These are phyloP conservation scores for Lenzites betulinus DNA, from an alignment of 768 basidiomycete genomes.

Conservation along the genomic window DNA sequence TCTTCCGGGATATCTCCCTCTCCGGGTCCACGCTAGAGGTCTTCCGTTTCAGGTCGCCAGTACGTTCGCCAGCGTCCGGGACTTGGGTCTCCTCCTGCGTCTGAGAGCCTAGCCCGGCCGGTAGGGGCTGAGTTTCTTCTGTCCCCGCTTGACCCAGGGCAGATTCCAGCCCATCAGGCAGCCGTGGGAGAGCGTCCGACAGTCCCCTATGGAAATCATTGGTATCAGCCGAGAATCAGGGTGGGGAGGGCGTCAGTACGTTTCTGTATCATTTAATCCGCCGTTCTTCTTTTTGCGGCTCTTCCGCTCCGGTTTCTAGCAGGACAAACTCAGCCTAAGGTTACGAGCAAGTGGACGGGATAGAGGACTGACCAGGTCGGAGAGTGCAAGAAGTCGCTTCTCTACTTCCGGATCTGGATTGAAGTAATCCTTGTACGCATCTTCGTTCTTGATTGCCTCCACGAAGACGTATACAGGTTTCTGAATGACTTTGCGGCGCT, in stretches of 20 bases:
- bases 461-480: slow-evolving; percentile 64
- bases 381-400: slow-evolving; percentile 59
- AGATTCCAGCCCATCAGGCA: slow-evolving; percentile 1
- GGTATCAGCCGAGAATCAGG: slow-evolving; percentile 11
- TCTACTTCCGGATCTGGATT: slow-evolving; percentile 60
- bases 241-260: slow-evolving; percentile 1
- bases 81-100: slow-evolving; percentile 44
- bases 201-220: slow-evolving; percentile 1
- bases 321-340: not conserved
- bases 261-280: slow-evolving; percentile 6
- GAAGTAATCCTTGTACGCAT: slow-evolving; percentile 69
- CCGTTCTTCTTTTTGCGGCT: slow-evolving; percentile 19
- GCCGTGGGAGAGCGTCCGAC: not conserved
- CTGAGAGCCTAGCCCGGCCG: slow-evolving; percentile 31
- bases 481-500: slow-evolving; percentile 51
- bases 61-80: slow-evolving; percentile 20
- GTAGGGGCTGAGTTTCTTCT: not conserved
- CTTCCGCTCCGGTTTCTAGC: slow-evolving; percentile 24
- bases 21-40: slow-evolving; percentile 17
- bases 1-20: slow-evolving; percentile 44
- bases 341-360: not conserved
- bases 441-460: slow-evolving; percentile 42
- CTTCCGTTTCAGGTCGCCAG: slow-evolving; percentile 37
- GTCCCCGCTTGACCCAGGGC: not conserved
- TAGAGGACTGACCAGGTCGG: slow-evolving; percentile 31